Evolutionary conservation across 2,329 filamentous ascomycete species (phyloP).

Genomic region (Cyclaneusma minus): DNA sequence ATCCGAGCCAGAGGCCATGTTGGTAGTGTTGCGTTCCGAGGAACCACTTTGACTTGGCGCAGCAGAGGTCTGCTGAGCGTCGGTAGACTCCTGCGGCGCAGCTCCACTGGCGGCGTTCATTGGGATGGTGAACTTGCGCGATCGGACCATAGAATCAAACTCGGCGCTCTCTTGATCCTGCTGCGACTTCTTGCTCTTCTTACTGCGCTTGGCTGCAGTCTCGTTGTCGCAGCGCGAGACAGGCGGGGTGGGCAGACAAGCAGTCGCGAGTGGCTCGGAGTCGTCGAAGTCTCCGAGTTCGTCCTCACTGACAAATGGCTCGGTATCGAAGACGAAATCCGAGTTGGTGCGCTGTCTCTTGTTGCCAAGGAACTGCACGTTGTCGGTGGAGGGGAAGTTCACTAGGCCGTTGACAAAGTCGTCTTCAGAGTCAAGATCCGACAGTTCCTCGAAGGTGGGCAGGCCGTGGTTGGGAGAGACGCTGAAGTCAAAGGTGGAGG

Average conservation of each 20-base stretch:
- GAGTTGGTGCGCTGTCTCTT: constrained; percentile 57
- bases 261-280: constrained; percentile 41
- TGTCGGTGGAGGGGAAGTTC: constrained; percentile 45
- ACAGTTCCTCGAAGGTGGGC: constrained; percentile 69
- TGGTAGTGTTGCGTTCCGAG: constrained; percentile 22
- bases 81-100: constrained; percentile 13
- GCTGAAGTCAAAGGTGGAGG: constrained; percentile 37
- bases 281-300: constrained; percentile 66
- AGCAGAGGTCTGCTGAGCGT: constrained; percentile 13
- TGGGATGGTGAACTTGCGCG: constrained; percentile 18
- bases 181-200: constrained; percentile 33
- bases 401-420: constrained; percentile 65
- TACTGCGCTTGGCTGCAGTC: constrained; percentile 37
- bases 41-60: constrained; percentile 26
- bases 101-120: constrained; percentile 17
- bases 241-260: constrained; percentile 47
- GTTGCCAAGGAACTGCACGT: constrained; percentile 41
- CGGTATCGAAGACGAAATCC: constrained; percentile 58
- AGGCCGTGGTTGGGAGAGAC: constrained; percentile 39
- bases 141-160: constrained; percentile 19
- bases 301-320: constrained; percentile 61
- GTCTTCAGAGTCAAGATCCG: constrained; percentile 83
- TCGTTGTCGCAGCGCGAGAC: constrained; percentile 34
- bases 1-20: constrained; percentile 24
- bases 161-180: constrained; percentile 18